Conservation (phyloP, 2,329 filamentous ascomycete species). For the Cordyceps militaris region DNA sequence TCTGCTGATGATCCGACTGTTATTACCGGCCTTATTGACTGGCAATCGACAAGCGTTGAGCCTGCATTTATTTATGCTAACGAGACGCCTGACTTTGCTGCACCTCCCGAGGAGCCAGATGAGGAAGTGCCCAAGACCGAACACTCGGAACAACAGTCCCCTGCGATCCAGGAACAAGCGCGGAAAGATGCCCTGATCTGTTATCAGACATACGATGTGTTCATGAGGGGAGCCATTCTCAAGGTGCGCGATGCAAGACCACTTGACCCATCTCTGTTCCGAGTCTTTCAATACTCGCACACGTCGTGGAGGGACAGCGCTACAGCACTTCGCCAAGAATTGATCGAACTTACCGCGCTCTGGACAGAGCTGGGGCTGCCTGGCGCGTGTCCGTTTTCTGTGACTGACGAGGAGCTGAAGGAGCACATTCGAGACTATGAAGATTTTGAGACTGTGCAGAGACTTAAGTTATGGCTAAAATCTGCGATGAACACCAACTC, state of each 20-base stretch:
- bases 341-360: not conserved
- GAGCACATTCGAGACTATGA: not conserved
- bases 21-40: not conserved
- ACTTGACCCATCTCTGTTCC: not conserved
- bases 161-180: not conserved
- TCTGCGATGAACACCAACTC: not conserved
- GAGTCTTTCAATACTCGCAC: not conserved
- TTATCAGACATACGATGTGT: not conserved
- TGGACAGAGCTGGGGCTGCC: not conserved
- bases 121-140: not conserved
- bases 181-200: not conserved
- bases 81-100: not conserved
- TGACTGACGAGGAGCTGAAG: not conserved
- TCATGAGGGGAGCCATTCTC: not conserved
- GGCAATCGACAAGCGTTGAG: not conserved
- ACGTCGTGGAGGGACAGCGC: slow-evolving; percentile 1
- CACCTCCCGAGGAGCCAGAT: not conserved
- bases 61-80: not conserved
- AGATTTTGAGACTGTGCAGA: not conserved
- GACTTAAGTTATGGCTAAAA: not conserved
- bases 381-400: not conserved
- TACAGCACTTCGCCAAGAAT: not conserved
- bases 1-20: not conserved
- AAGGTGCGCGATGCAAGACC: not conserved
- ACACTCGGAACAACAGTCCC: not conserved